Conservation (phyloP, 208 protist species). For the Wallacemonas sp. region DNA sequence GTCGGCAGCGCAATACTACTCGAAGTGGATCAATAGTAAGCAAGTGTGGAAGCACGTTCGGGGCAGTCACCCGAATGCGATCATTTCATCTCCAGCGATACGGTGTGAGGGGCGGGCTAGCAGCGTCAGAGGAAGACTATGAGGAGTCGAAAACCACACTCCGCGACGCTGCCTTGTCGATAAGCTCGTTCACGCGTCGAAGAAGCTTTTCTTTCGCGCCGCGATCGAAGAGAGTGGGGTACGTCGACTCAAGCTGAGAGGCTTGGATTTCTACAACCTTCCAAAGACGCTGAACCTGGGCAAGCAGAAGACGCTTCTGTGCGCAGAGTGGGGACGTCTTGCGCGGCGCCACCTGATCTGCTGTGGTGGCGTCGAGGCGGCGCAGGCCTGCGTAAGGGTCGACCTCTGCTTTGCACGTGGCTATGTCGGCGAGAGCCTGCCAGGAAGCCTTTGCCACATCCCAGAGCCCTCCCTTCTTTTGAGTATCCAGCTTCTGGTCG, state of each 20-base stretch:
- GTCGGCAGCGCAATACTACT: constrained; percentile 2
- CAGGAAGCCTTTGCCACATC: constrained; percentile 23
- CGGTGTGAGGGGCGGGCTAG: neutral
- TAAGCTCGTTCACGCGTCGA: constrained; percentile 29
- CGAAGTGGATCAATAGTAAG: neutral
- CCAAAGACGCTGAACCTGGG: constrained; percentile 45
- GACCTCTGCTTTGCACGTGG: constrained; percentile 64
- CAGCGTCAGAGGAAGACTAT: neutral
- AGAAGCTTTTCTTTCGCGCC: constrained; percentile 49
- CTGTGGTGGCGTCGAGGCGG: constrained; percentile 4
- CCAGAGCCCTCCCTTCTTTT: constrained; percentile 18
- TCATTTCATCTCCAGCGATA: too few relatives aligned
- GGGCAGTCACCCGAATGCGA: neutral
- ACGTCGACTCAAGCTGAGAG: constrained; percentile 56
- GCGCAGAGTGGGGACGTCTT: constrained; percentile 49
- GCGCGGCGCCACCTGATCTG: constrained; percentile 35
- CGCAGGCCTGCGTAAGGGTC: constrained; percentile 28
- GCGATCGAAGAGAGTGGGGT: constrained; percentile 60
- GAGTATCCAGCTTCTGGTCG: constrained; percentile 18
- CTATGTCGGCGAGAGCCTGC: constrained; percentile 25
- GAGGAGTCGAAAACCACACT: constrained; percentile 72
- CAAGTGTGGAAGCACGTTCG: neutral
- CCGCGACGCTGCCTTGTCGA: constrained; percentile 53
- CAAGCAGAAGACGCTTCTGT: constrained; percentile 48
- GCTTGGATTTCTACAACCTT: constrained; percentile 60